Evolutionary conservation across 306 rosid genomes (phyloP), one percentile per base, ranked within the genome.

Genomic region (Vachellia collinsii): DNA sequence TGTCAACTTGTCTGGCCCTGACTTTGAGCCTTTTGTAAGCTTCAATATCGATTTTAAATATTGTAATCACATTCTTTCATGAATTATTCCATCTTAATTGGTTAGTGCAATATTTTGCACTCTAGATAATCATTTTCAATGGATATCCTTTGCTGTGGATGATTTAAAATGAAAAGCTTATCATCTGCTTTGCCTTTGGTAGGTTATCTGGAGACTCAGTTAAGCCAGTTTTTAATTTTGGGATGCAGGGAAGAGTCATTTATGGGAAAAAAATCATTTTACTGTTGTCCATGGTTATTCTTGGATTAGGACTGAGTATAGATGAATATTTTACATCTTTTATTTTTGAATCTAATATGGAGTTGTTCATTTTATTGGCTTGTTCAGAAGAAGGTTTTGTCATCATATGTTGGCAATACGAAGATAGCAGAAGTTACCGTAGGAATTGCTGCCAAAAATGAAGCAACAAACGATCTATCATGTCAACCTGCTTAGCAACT

Each of bases 21-120:
- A 88, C 66, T 92, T 84, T 73, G 97, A 92, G 76, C 91, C 91
- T 53, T 61, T 87, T 48, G 94, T 92, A 81, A 88, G 94, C 88
- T 79, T 42, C 72, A 62, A 74, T 68, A 75, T 63, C 43, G 42
- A 68, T 59, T 13, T 54, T 53, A 16, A 43, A 76, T 36, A 22
- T 19, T 36, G 37, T 29, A 51, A 22, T 59, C 48, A 47, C 66
- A 25, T 34, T 12, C 63, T 63, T 75, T 16, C 58, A 73, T 14
- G 69, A 54, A 73, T 53, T 67, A 72, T 79, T 82, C 56, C 50
- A 39, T 77, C 51, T 82, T 72, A 78, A 58, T 82, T 77, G 61
- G 56, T 51, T 46, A 71, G 67, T 48, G 78, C 77, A 67, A 38
- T 39, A 62, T 12, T 61, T 61, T 25, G 68, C 68, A 29, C 67